These are phyloP conservation scores for Sugiyamaella boreocaroliniensis DNA, from an alignment of 805 yeast genomes.

Conservation along the genomic window DNA sequence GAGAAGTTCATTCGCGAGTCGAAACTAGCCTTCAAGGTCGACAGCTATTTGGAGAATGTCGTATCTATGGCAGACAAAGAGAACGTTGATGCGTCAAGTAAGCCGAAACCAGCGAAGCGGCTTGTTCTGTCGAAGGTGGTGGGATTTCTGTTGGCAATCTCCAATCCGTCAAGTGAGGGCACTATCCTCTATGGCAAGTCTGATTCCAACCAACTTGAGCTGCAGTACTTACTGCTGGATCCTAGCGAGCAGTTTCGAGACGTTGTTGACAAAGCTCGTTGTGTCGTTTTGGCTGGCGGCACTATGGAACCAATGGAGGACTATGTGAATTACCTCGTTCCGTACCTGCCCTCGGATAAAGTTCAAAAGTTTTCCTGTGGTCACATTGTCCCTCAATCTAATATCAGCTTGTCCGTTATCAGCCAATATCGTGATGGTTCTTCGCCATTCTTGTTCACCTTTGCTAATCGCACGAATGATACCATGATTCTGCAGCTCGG, in stretches of 20 bases:
- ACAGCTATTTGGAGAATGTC: conserved; percentile 49
- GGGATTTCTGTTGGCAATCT: conserved; percentile 54
- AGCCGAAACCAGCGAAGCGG: conserved; percentile 21
- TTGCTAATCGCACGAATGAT: conserved; percentile 47
- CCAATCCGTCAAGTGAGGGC: conserved; percentile 77
- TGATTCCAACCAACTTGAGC: conserved; percentile 20
- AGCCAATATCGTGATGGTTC: conserved; percentile 22
- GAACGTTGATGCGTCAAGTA: conserved; percentile 7
- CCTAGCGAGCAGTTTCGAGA: conserved; percentile 66
- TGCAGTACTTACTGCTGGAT: conserved; percentile 71
- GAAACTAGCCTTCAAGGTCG: conserved; percentile 79
- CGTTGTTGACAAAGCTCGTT: conserved; percentile 55
- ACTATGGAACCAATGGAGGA: conserved; percentile 90
- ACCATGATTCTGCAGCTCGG: conserved; percentile 49
- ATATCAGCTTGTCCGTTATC: conserved; percentile 56
- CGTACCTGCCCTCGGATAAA: conserved; percentile 39
- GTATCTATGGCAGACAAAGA: conserved; percentile 2
- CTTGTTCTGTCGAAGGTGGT: conserved; percentile 59
- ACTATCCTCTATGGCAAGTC: conserved; percentile 57
- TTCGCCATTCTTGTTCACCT: conserved; percentile 55
- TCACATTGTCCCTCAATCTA: conserved; percentile 71
- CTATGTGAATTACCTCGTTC: conserved; percentile 58
- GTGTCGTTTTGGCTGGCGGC: conserved; percentile 85
- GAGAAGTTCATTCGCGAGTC: conserved; percentile 57
- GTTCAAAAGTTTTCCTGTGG: conserved; percentile 64